Conservation (phyloP, 148 eudicot genomes). For the Agrostemma githago region DNA sequence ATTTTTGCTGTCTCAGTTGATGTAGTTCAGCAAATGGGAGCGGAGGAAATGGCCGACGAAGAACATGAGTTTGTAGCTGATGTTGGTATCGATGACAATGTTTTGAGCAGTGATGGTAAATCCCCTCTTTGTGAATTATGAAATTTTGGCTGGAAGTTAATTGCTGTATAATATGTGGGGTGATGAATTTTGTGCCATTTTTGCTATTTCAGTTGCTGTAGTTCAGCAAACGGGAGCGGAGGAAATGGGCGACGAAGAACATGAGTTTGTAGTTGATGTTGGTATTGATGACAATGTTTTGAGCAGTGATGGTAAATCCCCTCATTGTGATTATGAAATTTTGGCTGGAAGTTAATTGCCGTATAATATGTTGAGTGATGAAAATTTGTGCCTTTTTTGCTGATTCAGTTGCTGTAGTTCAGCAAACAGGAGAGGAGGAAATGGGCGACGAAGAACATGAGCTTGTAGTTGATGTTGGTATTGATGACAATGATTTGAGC, state of each 20-base stretch:
- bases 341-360: background rate
- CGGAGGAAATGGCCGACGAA: conserved; percentile 4
- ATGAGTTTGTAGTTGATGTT: background rate
- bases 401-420: background rate
- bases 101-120: conserved; percentile 19
- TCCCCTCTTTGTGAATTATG: background rate
- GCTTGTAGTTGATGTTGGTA: background rate
- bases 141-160: background rate
- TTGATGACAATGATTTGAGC: conserved; percentile 12
- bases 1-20: background rate
- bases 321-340: conserved; percentile 1
- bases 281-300: conserved; percentile 13
- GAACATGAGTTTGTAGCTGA: background rate
- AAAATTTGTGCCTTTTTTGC: too few species aligned
- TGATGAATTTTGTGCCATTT: too few species aligned
- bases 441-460: background rate
- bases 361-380: too few species aligned
- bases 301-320: conserved; percentile 19
- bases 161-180: too few species aligned
- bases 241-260: background rate
- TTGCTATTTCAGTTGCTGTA: too few species aligned
- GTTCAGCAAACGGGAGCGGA: background rate
- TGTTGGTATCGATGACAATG: conserved; percentile 15
- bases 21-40: background rate
- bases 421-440: background rate